Evolutionary conservation across 306 rosid species (phyloP), one percentile per base, ranked within the genome.

Genomic region (Rosa persica): DNA sequence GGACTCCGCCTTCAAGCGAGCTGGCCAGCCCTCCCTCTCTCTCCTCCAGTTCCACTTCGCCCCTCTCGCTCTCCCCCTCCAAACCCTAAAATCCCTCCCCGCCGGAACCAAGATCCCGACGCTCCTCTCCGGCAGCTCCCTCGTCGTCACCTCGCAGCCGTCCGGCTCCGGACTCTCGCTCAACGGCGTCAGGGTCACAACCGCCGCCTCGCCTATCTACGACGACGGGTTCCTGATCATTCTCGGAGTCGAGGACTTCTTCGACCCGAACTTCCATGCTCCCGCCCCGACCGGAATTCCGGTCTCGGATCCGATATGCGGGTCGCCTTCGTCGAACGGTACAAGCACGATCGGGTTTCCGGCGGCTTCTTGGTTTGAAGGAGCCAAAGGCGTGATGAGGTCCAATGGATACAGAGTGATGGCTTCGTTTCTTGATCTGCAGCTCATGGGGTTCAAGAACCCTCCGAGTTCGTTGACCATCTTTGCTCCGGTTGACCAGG

Each of bases 21-120:
- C 81, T 2, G 98, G 98, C 15, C 98, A 94, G 66, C 98, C 98
- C 0, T 76, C 97, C 15, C 88, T 89, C 72, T 81, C 92, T 48
- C 91, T 92, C 42, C 97, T 94, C 61, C 95, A 85, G 8, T 83
- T 74, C 79, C 98, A 94, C 86, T 74, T 88, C 77, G 79, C 79
- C 15, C 91, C 92, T 1, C 48, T 87, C 34, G 88, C 86, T 4
- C 78, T 89, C 1, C 85, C 91, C 0, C 81, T 75, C 9, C 69
- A 77, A 48, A 86, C 77, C 77, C 92, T 94, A 85, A 84, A 81
- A 25, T 82, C 89, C 1, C 90, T 94, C 67, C 86, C 90, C 5
- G 10, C 87, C 19, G 94, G 90, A 19, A 69, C 92, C 66, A 83
- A 81, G 81, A 89, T 94, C n/a, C 96, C 93, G 2, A 90, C 98